phyloP scores from a whole-genome alignment of 306 rosid genomes.

The Alnus rubra region DNA sequence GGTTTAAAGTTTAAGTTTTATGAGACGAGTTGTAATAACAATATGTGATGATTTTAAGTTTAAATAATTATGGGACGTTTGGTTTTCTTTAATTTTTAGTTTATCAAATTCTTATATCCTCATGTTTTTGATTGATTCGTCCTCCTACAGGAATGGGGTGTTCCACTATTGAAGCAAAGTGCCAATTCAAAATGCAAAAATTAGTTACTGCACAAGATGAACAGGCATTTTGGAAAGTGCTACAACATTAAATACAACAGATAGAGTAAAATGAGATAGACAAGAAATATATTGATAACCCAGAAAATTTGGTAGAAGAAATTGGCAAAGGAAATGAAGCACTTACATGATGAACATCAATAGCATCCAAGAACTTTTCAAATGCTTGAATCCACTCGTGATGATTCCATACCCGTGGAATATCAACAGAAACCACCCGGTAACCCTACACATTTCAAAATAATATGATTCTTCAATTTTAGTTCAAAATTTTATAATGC shows the following conservation, averaged over 20 bases:
- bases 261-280: constrained; percentile 14
- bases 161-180: neutral
- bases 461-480: neutral
- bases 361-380: constrained; percentile 98
- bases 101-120: too few relatives aligned
- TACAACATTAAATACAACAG: constrained; percentile 11
- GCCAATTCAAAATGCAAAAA: constrained; percentile 15
- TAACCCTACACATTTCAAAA: constrained; percentile 68
- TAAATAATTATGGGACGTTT: too few relatives aligned
- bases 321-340: constrained; percentile 21
- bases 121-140: too few relatives aligned
- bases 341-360: constrained; percentile 93
- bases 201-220: neutral
- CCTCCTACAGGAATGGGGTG: too few relatives aligned
- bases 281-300: constrained; percentile 5
- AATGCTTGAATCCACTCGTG: constrained; percentile 93
- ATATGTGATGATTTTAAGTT: too few relatives aligned
- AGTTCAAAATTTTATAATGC: neutral
- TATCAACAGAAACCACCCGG: constrained; percentile 91
- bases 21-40: too few relatives aligned
- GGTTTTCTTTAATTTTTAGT: too few relatives aligned
- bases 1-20: too few relatives aligned
- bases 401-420: constrained; percentile 93
- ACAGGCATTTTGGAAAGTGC: neutral
- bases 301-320: constrained; percentile 12